These are phyloP conservation scores for Clonostachys chloroleuca DNA, from an alignment of 2,329 filamentous ascomycete species.

Conservation along the genomic window DNA sequence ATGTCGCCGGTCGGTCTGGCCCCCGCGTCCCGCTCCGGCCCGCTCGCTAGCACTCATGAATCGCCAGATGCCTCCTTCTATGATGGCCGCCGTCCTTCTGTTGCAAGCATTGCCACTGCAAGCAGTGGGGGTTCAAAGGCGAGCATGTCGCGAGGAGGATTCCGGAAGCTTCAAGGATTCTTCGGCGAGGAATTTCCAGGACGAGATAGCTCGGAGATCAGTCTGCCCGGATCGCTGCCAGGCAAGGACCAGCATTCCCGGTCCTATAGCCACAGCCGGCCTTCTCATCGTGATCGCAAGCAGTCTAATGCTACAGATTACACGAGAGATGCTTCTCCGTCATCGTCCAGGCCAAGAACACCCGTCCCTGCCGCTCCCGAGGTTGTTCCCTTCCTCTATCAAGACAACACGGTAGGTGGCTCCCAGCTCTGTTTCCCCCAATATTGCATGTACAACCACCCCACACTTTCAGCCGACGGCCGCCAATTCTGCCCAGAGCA, in stretches of 20 bases:
- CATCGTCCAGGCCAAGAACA: slow-evolving; percentile 74
- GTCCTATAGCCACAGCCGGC: slow-evolving; percentile 55
- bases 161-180: slow-evolving; percentile 84
- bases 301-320: slow-evolving; percentile 74
- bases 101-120: slow-evolving; percentile 74
- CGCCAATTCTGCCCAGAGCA: background rate
- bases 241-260: slow-evolving; percentile 59
- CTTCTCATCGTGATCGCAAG: slow-evolving; percentile 67
- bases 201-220: slow-evolving; percentile 68
- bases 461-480: background rate
- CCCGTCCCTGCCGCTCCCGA: slow-evolving; percentile 77
- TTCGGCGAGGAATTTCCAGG: slow-evolving; percentile 86
- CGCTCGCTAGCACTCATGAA: slow-evolving; percentile 16
- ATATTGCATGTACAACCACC: background rate
- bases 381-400: slow-evolving; percentile 96
- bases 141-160: slow-evolving; percentile 64
- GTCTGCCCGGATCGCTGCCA: slow-evolving; percentile 43
- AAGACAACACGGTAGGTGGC: slow-evolving; percentile 64
- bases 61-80: slow-evolving; percentile 58
- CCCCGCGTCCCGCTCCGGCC: slow-evolving; percentile 16
- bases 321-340: slow-evolving; percentile 70
- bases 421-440: slow-evolving; percentile 16
- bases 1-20: slow-evolving; percentile 67
- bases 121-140: slow-evolving; percentile 81
- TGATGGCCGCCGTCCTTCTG: slow-evolving; percentile 79